Evolutionary conservation across 208 protist species (phyloP).

Genomic region (Acanthamoeba lugdunensis): DNA sequence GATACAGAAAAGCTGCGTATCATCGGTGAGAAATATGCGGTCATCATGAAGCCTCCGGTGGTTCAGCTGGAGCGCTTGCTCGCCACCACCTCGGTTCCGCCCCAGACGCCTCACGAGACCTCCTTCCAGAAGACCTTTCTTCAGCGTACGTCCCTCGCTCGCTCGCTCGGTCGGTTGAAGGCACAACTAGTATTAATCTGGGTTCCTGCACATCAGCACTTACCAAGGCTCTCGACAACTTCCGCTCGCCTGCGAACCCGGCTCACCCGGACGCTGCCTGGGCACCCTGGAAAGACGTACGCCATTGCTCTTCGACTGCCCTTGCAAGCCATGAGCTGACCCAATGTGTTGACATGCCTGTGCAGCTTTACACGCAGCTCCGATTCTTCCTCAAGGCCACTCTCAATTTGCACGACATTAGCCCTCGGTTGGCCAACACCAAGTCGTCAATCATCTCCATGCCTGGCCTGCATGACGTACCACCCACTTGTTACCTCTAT

Average conservation of each 20-base stretch:
- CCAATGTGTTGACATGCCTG: background rate
- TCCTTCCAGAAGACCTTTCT: constrained; percentile 73
- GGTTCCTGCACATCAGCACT: background rate
- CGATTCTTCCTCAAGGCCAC: constrained; percentile 28
- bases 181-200: background rate
- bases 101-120: constrained; percentile 75
- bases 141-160: background rate
- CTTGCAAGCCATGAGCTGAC: too few species aligned
- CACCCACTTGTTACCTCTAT: background rate
- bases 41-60: constrained; percentile 49
- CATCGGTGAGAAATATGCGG: constrained; percentile 53
- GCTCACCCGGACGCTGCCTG: constrained; percentile 46
- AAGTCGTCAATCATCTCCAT: constrained; percentile 75
- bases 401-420: constrained; percentile 71
- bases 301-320: background rate
- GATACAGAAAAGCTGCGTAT: constrained; percentile 61
- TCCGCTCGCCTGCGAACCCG: background rate
- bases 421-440: constrained; percentile 68
- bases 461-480: constrained; percentile 72
- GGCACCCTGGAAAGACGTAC: constrained; percentile 67
- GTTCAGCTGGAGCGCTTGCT: constrained; percentile 48
- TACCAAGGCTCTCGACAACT: constrained; percentile 52
- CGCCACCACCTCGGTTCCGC: background rate
- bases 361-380: constrained; percentile 51
- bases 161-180: background rate